A percentile compares a stretch with the other conserved stretches of the same genome.
These are phyloP conservation scores for Microbotryomycetes sp. DNA, from an alignment of 1,284 basidiomycete genomes.

Conservation along the genomic window DNA sequence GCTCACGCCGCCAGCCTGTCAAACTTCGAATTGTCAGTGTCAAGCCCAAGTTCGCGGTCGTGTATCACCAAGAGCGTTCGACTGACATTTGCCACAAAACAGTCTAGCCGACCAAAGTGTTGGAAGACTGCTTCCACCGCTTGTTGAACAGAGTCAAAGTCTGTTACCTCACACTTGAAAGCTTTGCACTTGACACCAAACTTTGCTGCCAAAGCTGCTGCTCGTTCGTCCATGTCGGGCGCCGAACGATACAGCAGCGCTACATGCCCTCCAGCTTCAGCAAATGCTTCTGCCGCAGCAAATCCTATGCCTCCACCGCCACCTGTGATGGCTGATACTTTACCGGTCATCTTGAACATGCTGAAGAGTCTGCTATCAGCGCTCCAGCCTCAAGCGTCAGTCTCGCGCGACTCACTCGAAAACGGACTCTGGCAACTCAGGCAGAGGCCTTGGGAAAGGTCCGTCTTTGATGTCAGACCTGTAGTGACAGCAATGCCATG, in stretches of 20 bases:
- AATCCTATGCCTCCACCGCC: slow-evolving; percentile 41
- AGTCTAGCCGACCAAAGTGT: neutral
- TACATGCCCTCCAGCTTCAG: slow-evolving; percentile 40
- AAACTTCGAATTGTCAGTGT: too few species aligned
- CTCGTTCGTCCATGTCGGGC: slow-evolving; percentile 35
- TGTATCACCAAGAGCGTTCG: too few species aligned
- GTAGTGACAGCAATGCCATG: too few species aligned
- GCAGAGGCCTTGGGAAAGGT: slow-evolving; percentile 21
- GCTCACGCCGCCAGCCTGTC: slow-evolving; percentile 15
- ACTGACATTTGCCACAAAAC: neutral
- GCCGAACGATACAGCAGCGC: slow-evolving; percentile 40
- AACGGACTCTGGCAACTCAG: slow-evolving; percentile 12
- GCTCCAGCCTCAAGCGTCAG: too few species aligned
- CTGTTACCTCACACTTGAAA: slow-evolving; percentile 36
- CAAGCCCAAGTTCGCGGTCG: neutral
- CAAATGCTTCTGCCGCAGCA: slow-evolving; percentile 39
- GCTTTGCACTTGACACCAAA: slow-evolving; percentile 37
- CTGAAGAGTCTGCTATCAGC: neutral
- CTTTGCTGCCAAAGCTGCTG: slow-evolving; percentile 35
- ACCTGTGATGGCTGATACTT: slow-evolving; percentile 39
- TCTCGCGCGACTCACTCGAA: slow-evolving; percentile 6
- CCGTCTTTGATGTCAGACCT: slow-evolving; percentile 25
- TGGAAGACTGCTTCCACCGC: neutral
- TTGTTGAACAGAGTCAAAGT: slow-evolving; percentile 6
- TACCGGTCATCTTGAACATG: slow-evolving; percentile 39